Evolutionary conservation across 2,329 filamentous ascomycete genomes (phyloP), one percentile per base, ranked within the genome.

Genomic region (Exophiala sp.): DNA sequence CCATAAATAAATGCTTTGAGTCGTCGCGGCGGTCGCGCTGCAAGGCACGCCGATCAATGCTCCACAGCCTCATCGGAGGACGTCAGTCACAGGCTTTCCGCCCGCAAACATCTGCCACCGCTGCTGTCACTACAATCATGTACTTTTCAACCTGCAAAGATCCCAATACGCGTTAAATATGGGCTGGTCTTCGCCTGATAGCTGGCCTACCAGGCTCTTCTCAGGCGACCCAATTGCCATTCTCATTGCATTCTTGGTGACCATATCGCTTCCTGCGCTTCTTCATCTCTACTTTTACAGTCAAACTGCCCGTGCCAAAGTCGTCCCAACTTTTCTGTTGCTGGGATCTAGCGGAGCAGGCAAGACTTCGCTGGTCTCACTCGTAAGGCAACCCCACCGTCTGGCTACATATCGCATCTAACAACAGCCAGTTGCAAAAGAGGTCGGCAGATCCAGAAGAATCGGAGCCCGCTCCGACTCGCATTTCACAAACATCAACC

Each of bases 281-380:
- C 78, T 96, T 44, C 94, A 97, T 75, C 69, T 82, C 54, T 75
- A 87, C 67, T 80, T 96, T 67, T 84, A 90, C 69, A 81, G 81
- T 51, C 78, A 82, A 46, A 80, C 81, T 36, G 80, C 84, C 11
- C 70, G 71, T 48, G 85, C 87, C 65, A 82, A 82, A 35, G 79
- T 78, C 11, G 80, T 88, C 21, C 90, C 92, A 46, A 87, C 86
- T 6, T 84, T 97, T 57, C 76, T 96, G 8, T 81, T 96, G 40
- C 70, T 91, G 45, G 94, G 94, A 1, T 90, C 92, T 12, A 85
- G 86, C 52, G 88, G 86, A 59, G 81, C 84, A 46, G 94, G 94
- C 65, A 99, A 97, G 77, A 97, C 94, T 0, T 82, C 88, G 7
- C 83, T 97, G 33, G 75, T 91, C n/a, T 91, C 89, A 18, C 79